phyloP scores from a whole-genome alignment of 768 basidiomycete genomes.

The Tephrocybe sp. region DNA sequence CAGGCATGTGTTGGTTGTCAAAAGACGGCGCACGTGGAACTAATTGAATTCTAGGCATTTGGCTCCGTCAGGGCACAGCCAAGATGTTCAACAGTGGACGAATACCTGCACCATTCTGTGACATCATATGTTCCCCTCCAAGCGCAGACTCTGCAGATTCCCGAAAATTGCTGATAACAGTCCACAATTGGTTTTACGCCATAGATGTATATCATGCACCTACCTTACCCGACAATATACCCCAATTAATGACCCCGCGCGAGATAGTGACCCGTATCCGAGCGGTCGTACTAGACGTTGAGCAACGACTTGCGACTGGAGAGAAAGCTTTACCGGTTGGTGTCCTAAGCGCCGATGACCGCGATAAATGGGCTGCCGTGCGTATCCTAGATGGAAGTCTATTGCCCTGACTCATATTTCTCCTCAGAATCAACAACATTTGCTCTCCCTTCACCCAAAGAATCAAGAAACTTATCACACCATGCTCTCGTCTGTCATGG shows the following conservation, averaged over 20 bases:
- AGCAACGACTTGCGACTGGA: conserved; percentile 44
- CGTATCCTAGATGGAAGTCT: conserved; percentile 16
- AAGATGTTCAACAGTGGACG: conserved; percentile 79
- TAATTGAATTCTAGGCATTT: conserved; percentile 42
- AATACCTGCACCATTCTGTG: conserved; percentile 67
- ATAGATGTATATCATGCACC: conserved; percentile 61
- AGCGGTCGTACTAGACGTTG: conserved; percentile 57
- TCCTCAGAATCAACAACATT: conserved; percentile 65
- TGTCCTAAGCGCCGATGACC: conserved; percentile 73
- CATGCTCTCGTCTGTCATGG: conserved; percentile 77
- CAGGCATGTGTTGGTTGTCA: conserved; percentile 41
- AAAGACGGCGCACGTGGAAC: neutral
- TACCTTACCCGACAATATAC: conserved; percentile 23
- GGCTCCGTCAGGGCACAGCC: conserved; percentile 58
- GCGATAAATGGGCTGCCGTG: conserved; percentile 83
- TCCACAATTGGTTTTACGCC: conserved; percentile 79
- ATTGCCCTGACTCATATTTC: neutral
- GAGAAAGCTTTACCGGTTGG: conserved; percentile 66
- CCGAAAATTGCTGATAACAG: conserved; percentile 65
- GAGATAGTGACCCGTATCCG: conserved; percentile 47
- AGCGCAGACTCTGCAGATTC: conserved; percentile 44
- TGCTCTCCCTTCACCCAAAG: conserved; percentile 62
- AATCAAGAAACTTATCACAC: conserved; percentile 63
- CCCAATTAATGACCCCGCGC: conserved; percentile 32
- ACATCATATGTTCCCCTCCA: conserved; percentile 56